Base-by-base conservation (phyloP, 2,329 filamentous ascomycete species). In the Penicillium olsonii region DNA sequence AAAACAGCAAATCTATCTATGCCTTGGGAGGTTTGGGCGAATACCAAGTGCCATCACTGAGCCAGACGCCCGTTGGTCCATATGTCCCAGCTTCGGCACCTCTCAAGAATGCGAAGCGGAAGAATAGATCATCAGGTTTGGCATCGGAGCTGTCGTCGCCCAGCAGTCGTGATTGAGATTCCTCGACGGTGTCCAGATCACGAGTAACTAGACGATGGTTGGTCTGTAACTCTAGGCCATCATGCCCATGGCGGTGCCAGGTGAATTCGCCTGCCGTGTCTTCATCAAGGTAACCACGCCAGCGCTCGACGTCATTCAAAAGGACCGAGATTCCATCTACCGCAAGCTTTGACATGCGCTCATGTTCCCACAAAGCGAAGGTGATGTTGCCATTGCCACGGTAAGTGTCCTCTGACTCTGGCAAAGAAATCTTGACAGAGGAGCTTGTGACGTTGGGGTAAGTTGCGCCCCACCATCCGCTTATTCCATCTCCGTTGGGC, bases 261-360 rank as follows among this genome's bases (percentile, higher is more conserved):
- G 75, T 79, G 54, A 80, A 82, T 47, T 77, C 71, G 27, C 75
- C 76, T 4, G 59, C 64, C 31, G 67, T 63, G 29, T 74, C 66
- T 46, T 78, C 76, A 48, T 84, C 80, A 17, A 75, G 64, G 60
- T 82, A 85, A 2, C 78, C 79, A 5, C 79, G 70, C 67, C 80
- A 84, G 27, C 82, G 72, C 62, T 86, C 83, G 2, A 86, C 83
- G 44, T 86, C 83, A 55, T 85, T 85, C 49, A 85, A 78, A 3
- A 85, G 68, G 3, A 85, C 75, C 22, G 78, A 82, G 9, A 85
- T 67, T 2, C 83, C 83, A 50, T 85, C 83, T 19, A 77, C 71
- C 9, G 66, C 65, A 4, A 74, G 62, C 17, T 68, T 55, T 2
- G 54, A 46, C 72, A 74, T 75, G 11, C 70, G 66, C 37, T 70